A percentile compares a stretch with the other conserved stretches of the same genome.
These are phyloP conservation scores for Populus trichocarpa DNA, from an alignment of 441 rosid species.

Conservation along the genomic window DNA sequence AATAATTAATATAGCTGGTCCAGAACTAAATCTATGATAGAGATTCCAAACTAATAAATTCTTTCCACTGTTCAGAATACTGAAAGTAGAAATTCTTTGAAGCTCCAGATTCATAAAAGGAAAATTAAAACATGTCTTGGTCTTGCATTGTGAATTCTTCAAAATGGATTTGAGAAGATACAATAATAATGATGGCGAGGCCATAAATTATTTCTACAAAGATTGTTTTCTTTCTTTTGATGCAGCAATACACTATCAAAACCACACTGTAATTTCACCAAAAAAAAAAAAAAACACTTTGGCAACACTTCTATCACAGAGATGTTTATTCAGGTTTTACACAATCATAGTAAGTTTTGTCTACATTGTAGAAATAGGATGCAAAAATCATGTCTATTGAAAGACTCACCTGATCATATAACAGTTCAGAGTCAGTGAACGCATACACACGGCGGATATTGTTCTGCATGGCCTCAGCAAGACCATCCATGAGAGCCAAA, in stretches of 20 bases:
- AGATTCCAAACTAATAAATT: not conserved
- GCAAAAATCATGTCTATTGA: not conserved
- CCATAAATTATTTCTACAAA: not conserved
- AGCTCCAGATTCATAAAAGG: not conserved
- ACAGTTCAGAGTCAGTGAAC: slow-evolving; percentile 62
- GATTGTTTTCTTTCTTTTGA: not conserved
- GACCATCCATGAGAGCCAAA: slow-evolving; percentile 87
- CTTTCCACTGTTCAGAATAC: not conserved
- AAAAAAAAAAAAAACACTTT: not conserved
- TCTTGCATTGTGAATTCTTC: not conserved
- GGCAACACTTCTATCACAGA: not conserved
- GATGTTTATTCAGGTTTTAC: not conserved
- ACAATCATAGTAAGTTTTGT: not conserved
- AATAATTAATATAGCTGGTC: not conserved
- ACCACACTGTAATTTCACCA: not conserved
- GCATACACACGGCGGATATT: slow-evolving; percentile 62
- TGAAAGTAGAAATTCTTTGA: not conserved
- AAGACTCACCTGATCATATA: slow-evolving; percentile 65
- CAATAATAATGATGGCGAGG: not conserved
- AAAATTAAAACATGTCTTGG: not conserved
- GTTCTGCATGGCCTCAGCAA: slow-evolving; percentile 61
- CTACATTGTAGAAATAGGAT: not conserved
- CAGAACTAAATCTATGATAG: not conserved
- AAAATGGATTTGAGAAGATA: not conserved
- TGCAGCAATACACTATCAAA: not conserved